These are phyloP conservation scores for Priceomyces carsonii DNA, from an alignment of 805 yeast genomes.

Conservation along the genomic window DNA sequence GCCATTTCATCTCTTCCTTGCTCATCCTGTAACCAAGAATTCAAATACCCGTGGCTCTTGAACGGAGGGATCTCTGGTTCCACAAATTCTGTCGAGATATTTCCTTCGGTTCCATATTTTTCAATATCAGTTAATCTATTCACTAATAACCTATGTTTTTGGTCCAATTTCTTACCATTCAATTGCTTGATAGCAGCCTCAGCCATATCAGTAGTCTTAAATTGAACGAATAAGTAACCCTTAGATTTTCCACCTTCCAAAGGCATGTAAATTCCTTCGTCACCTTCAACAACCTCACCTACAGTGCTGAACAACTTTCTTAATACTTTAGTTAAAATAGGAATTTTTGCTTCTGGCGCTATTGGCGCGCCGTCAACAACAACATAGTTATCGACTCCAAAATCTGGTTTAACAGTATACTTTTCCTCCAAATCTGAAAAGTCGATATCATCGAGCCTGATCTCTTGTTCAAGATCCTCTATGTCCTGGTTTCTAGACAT, in stretches of 20 bases:
- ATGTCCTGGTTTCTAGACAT: slow-evolving; percentile 23
- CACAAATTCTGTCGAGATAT: slow-evolving; percentile 57
- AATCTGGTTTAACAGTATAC: slow-evolving; percentile 57
- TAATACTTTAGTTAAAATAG: slow-evolving; percentile 81
- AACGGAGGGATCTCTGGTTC: slow-evolving; percentile 77
- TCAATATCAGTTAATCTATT: slow-evolving; percentile 84
- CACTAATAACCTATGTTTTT: slow-evolving; percentile 84
- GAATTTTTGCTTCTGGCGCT: slow-evolving; percentile 87
- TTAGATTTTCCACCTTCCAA: slow-evolving; percentile 74
- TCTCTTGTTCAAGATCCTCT: slow-evolving; percentile 40
- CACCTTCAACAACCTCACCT: slow-evolving; percentile 65
- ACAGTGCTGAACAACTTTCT: slow-evolving; percentile 74
- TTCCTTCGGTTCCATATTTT: slow-evolving; percentile 67
- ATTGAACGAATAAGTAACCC: slow-evolving; percentile 87
- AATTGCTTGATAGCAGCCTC: slow-evolving; percentile 75
- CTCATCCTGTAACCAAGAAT: slow-evolving; percentile 88
- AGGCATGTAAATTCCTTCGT: slow-evolving; percentile 80
- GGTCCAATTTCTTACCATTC: slow-evolving; percentile 89
- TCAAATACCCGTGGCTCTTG: slow-evolving; percentile 76
- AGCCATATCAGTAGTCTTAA: slow-evolving; percentile 64
- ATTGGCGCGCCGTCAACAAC: slow-evolving; percentile 95
- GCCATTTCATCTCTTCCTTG: slow-evolving; percentile 89
- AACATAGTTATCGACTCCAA: slow-evolving; percentile 71
- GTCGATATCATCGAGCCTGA: slow-evolving; percentile 56
- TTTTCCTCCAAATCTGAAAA: slow-evolving; percentile 84